Evolutionary conservation across 768 basidiomycete species (phyloP).

Genomic region (Hygrocybe punicea): DNA sequence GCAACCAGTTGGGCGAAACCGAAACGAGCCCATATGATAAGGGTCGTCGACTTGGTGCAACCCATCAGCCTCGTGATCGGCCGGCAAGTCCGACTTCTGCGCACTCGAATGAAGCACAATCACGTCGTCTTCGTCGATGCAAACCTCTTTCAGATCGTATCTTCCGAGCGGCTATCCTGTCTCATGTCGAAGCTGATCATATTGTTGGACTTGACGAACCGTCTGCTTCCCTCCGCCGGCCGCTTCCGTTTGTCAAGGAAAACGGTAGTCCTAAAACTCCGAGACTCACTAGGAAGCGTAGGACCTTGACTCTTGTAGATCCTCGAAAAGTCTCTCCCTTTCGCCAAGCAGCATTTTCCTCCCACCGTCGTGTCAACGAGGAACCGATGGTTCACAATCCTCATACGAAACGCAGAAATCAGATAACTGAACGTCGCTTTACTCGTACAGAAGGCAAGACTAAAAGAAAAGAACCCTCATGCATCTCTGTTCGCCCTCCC

Average conservation of each 20-base stretch:
- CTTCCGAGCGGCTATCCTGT: slow-evolving; percentile 35
- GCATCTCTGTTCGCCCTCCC: slow-evolving; percentile 18
- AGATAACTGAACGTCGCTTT: background rate
- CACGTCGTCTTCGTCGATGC: slow-evolving; percentile 7
- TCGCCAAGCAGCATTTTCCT: slow-evolving; percentile 20
- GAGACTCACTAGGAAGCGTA: slow-evolving; percentile 2
- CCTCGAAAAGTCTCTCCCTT: slow-evolving; percentile 32
- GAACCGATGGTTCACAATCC: slow-evolving; percentile 2
- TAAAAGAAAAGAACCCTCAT: background rate
- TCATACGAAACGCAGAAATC: slow-evolving; percentile 13
- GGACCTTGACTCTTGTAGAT: slow-evolving; percentile 30
- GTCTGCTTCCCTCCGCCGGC: slow-evolving; percentile 18
- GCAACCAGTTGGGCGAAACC: background rate
- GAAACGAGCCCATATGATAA: background rate
- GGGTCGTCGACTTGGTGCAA: background rate
- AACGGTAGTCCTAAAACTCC: slow-evolving; percentile 6
- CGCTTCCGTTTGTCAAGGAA: slow-evolving; percentile 27
- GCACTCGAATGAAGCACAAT: no score
- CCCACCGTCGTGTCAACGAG: background rate
- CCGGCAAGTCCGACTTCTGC: background rate
- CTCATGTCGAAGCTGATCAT: slow-evolving; percentile 32
- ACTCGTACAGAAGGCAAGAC: background rate
- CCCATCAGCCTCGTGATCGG: background rate
- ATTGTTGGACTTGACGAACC: slow-evolving; percentile 17
- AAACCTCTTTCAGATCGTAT: slow-evolving; percentile 32